phyloP scores from a whole-genome alignment of 345 rosid genomes.

The Pelargonium nanum region DNA sequence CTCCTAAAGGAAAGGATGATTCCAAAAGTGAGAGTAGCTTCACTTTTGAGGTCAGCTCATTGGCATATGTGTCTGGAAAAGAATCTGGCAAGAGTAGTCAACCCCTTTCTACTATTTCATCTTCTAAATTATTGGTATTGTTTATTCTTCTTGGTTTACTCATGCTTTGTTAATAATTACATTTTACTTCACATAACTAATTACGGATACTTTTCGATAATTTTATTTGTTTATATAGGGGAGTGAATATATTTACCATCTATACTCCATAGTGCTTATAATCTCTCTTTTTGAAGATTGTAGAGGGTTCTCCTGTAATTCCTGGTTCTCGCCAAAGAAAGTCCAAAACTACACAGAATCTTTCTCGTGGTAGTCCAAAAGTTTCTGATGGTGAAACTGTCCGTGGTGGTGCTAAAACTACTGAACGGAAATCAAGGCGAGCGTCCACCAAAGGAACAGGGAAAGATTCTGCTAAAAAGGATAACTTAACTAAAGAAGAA shows the following conservation, averaged over 20 bases:
- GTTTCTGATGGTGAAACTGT: slow-evolving; percentile 21
- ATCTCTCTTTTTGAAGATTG: slow-evolving; percentile 31
- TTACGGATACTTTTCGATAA: neutral
- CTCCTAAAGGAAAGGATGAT: slow-evolving; percentile 31
- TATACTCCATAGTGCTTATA: neutral
- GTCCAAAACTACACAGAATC: slow-evolving; percentile 28
- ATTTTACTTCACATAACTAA: neutral
- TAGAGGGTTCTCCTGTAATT: slow-evolving; percentile 46
- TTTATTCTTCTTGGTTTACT: slow-evolving; percentile 1
- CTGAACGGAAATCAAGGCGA: slow-evolving; percentile 71
- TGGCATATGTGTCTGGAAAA: slow-evolving; percentile 17
- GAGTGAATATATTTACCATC: neutral
- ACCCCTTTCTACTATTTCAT: slow-evolving; percentile 26
- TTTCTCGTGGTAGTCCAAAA: slow-evolving; percentile 27
- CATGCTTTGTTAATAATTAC: neutral
- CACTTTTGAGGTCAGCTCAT: slow-evolving; percentile 36
- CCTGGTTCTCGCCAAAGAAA: slow-evolving; percentile 33
- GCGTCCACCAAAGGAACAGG: slow-evolving; percentile 42
- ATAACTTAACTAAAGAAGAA: slow-evolving; percentile 33
- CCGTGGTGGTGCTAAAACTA: slow-evolving; percentile 34
- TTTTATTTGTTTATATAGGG: neutral
- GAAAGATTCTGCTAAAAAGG: slow-evolving; percentile 53
- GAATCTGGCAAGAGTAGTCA: slow-evolving; percentile 35
- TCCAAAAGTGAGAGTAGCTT: slow-evolving; percentile 40
- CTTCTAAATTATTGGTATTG: slow-evolving; percentile 31